These are phyloP conservation scores for Coniosporium tulheliwenetii DNA, from an alignment of 2,329 filamentous ascomycete species.

Conservation along the genomic window DNA sequence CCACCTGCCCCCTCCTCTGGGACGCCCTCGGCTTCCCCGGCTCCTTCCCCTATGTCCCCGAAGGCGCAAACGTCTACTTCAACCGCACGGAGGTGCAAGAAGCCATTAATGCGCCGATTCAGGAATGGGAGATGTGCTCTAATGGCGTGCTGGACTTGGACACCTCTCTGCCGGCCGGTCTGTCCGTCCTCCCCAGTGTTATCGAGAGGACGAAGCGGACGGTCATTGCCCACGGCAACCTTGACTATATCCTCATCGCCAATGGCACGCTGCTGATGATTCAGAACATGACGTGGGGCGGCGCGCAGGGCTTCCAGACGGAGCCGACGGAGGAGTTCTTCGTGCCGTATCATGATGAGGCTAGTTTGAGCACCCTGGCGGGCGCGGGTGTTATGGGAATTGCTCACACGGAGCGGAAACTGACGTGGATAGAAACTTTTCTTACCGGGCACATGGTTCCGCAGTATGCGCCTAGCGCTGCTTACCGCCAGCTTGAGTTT, in stretches of 20 bases:
- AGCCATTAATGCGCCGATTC: constrained; percentile 47
- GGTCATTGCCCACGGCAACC: constrained; percentile 55
- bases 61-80: constrained; percentile 50
- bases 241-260: constrained; percentile 51
- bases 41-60: constrained; percentile 46
- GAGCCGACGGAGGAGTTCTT: constrained; percentile 48
- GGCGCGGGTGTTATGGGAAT: constrained; percentile 55
- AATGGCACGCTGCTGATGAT: constrained; percentile 58
- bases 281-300: constrained; percentile 72
- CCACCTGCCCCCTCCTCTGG: constrained; percentile 55
- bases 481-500: constrained; percentile 60
- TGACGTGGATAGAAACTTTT: constrained; percentile 54
- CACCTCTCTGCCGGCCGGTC: constrained; percentile 36
- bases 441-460: constrained; percentile 52
- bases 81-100: constrained; percentile 53
- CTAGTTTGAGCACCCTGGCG: constrained; percentile 29
- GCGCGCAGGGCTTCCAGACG: constrained; percentile 51
- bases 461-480: constrained; percentile 51
- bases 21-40: constrained; percentile 56
- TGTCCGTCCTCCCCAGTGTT: constrained; percentile 48
- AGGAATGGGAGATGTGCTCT: constrained; percentile 43
- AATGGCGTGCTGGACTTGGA: constrained; percentile 34
- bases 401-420: constrained; percentile 55
- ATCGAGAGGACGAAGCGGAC: constrained; percentile 61
- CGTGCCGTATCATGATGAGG: constrained; percentile 46